Conservation (phyloP, 176 grass and related monocot species). For the Juncus effusus region DNA sequence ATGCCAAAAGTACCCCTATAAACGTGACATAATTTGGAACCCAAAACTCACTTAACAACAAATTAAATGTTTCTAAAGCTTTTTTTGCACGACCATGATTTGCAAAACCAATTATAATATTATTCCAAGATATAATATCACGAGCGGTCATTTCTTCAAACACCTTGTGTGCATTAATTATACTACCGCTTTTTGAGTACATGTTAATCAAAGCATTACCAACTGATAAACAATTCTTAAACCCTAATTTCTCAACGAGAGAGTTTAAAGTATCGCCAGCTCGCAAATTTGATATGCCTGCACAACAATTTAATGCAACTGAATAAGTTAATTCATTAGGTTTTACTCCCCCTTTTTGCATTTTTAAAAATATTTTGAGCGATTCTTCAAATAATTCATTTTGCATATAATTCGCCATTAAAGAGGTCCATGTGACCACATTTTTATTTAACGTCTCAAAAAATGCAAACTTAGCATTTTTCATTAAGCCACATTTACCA, state of each 20-base stretch:
- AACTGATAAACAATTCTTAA: conserved; percentile 32
- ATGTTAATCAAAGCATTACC: conserved; percentile 74
- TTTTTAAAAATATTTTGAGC: conserved; percentile 58
- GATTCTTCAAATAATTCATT: conserved; percentile 72
- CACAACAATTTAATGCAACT: conserved; percentile 55
- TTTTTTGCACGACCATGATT: conserved; percentile 64
- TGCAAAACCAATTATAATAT: conserved; percentile 53
- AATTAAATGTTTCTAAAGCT: conserved; percentile 44
- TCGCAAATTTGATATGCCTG: conserved; percentile 64
- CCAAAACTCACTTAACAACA: conserved; percentile 43
- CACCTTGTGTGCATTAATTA: conserved; percentile 43
- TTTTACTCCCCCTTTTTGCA: conserved; percentile 43
- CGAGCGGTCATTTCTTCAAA: conserved; percentile 45
- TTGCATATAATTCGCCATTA: conserved; percentile 57
- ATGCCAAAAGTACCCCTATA: conserved; percentile 61
- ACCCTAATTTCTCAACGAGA: conserved; percentile 52
- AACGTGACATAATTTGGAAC: conserved; percentile 60
- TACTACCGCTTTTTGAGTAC: conserved; percentile 74
- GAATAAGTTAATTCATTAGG: conserved; percentile 65
- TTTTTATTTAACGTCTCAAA: conserved; percentile 50
- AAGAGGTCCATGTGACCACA: conserved; percentile 71
- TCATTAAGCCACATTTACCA: conserved; percentile 49
- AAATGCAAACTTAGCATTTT: conserved; percentile 41
- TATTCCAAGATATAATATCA: conserved; percentile 72
- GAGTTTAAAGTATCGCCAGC: conserved; percentile 53